Percentiles rank a stretch among this genome's conserved stretches.
phyloP scores from a whole-genome alignment of 192 early-diverging fungal species.

The Spizellomyces sp. region DNA sequence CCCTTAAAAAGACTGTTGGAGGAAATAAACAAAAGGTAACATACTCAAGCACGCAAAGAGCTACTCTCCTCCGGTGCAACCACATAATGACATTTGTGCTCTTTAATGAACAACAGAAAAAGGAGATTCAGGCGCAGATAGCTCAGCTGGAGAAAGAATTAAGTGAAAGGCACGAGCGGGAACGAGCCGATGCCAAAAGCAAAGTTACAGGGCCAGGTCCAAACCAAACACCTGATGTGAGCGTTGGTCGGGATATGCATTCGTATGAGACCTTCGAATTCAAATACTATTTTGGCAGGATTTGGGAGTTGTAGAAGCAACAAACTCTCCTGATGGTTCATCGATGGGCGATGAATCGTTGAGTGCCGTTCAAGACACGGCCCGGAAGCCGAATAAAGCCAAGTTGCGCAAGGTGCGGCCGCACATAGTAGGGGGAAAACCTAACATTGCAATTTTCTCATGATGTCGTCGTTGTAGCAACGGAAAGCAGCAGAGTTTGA shows the following conservation, averaged over 20 bases:
- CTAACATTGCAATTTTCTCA: constrained; percentile 24
- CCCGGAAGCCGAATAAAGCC: constrained; percentile 41
- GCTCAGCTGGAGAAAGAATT: constrained; percentile 67
- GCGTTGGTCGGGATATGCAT: not conserved
- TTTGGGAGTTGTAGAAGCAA: no score
- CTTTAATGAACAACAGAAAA: constrained; percentile 58
- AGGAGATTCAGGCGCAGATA: constrained; percentile 75
- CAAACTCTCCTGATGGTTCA: no score
- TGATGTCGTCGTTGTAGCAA: constrained; percentile 40
- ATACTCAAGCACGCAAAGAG: not conserved
- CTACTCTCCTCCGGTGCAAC: not conserved
- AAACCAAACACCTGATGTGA: not conserved
- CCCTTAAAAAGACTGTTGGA: constrained; percentile 76
- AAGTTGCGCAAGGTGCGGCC: constrained; percentile 34
- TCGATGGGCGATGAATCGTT: no score
- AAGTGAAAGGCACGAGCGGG: constrained; percentile 61
- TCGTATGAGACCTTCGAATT: not conserved
- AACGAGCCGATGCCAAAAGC: constrained; percentile 2
- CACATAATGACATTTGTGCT: not conserved
- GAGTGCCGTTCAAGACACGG: no score
- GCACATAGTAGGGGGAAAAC: no score
- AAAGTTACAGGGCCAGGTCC: no score
- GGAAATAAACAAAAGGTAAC: constrained; percentile 71
- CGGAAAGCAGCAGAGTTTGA: constrained; percentile 72
- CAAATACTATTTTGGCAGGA: not conserved